phyloP scores from a whole-genome alignment of 2,329 filamentous ascomycete species.

The Talaromyces piceae region DNA sequence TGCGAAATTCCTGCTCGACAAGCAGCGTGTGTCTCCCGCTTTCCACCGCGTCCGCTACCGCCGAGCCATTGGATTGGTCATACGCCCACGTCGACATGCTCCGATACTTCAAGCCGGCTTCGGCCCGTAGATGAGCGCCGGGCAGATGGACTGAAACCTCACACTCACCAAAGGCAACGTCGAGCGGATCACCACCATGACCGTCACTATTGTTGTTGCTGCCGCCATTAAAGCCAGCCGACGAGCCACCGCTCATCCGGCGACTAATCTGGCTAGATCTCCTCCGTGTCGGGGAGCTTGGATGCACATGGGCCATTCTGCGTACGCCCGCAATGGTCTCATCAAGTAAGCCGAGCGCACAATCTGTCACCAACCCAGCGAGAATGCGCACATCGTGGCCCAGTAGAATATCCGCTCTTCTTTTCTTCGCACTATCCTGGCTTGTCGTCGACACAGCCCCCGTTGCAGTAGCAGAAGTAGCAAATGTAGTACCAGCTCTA shows the following conservation, averaged over 20 bases:
- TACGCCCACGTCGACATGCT: conserved; percentile 28
- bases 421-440: conserved; percentile 20
- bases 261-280: conserved; percentile 11
- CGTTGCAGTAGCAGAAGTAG: conserved; percentile 10
- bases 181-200: conserved; percentile 17
- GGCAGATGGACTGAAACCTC: conserved; percentile 35
- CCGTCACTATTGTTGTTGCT: neutral
- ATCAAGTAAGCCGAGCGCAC: conserved; percentile 27
- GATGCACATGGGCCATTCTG: conserved; percentile 26
- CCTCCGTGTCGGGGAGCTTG: conserved; percentile 15
- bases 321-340: conserved; percentile 30
- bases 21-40: conserved; percentile 21
- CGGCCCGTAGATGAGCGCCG: conserved; percentile 38
- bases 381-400: conserved; percentile 31
- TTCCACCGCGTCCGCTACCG: conserved; percentile 17
- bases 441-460: conserved; percentile 16
- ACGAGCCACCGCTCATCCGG: conserved; percentile 16
- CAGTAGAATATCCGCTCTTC: conserved; percentile 24
- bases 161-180: conserved; percentile 25
- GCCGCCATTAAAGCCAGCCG: neutral
- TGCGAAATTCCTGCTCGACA: conserved; percentile 32
- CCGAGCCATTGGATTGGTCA: conserved; percentile 17
- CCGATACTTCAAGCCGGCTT: conserved; percentile 35
- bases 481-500: neutral
- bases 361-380: conserved; percentile 28